Evolutionary conservation across 352 stramenopile species (phyloP).

Genomic region (Phytophthora cryptogea): DNA sequence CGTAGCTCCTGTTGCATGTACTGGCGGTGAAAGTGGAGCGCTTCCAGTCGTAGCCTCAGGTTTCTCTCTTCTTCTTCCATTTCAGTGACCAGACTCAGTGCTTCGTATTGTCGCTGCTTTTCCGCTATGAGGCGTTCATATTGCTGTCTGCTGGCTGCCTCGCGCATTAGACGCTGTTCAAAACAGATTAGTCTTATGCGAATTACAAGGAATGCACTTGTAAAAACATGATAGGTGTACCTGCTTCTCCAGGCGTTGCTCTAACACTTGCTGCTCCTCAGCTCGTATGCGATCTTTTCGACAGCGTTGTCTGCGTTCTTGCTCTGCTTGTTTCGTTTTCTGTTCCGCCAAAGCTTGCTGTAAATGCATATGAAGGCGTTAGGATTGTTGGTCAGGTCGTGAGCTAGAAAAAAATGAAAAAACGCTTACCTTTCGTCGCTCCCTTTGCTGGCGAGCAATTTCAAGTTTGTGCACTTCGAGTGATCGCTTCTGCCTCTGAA

Average conservation of each 20-base stretch:
- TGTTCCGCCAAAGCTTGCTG: slow-evolving; percentile 50
- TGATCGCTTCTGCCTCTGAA: slow-evolving; percentile 54
- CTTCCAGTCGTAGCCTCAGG: slow-evolving; percentile 52
- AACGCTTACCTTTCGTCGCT: slow-evolving; percentile 46
- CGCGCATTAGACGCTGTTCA: slow-evolving; percentile 43
- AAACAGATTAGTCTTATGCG: slow-evolving; percentile 1
- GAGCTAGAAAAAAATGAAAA: background rate
- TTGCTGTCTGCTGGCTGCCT: slow-evolving; percentile 44
- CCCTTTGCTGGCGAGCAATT: slow-evolving; percentile 51
- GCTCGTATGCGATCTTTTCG: slow-evolving; percentile 56
- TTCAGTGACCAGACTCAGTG: slow-evolving; percentile 37
- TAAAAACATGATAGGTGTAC: slow-evolving; percentile 14
- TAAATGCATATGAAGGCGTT: background rate
- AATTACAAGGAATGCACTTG: background rate
- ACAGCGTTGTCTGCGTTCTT: slow-evolving; percentile 32
- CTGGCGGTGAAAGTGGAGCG: slow-evolving; percentile 58
- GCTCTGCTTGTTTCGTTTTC: slow-evolving; percentile 47
- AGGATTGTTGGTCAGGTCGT: background rate
- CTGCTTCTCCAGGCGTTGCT: slow-evolving; percentile 46
- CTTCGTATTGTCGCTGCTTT: slow-evolving; percentile 46
- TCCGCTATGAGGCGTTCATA: slow-evolving; percentile 42
- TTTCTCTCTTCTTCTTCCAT: slow-evolving; percentile 69
- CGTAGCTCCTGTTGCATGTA: slow-evolving; percentile 43
- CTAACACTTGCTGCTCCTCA: slow-evolving; percentile 43
- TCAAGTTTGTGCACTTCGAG: slow-evolving; percentile 54